Percentiles rank a stretch among this genome's conserved stretches.
These are phyloP conservation scores for Nemania serpens DNA, from an alignment of 2,329 filamentous ascomycete genomes.

Conservation along the genomic window DNA sequence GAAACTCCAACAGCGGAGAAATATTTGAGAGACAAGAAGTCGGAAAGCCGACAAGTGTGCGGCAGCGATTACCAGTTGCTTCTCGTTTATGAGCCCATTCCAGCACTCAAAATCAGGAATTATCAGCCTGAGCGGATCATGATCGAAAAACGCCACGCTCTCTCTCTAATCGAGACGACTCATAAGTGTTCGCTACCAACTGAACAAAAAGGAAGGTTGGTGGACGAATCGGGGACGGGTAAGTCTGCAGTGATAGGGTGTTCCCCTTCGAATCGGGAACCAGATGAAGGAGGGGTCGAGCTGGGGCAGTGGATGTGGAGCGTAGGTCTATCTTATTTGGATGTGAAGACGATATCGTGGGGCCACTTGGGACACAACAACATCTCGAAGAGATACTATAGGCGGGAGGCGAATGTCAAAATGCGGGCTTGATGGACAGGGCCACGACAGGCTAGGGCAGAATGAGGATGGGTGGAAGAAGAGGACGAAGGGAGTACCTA, in stretches of 20 bases:
- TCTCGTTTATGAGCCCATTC: constrained; percentile 28
- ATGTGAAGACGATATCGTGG: constrained; percentile 42
- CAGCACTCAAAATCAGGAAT: constrained; percentile 27
- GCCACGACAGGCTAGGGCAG: constrained; percentile 32
- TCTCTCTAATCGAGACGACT: constrained; percentile 34
- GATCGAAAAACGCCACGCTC: constrained; percentile 33
- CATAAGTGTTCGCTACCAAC: constrained; percentile 23
- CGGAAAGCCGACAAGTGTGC: constrained; percentile 12
- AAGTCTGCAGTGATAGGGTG: constrained; percentile 35
- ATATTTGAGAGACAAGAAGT: constrained; percentile 10
- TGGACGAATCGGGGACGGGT: constrained; percentile 36
- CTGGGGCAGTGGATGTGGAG: constrained; percentile 40
- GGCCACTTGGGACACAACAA: constrained; percentile 34
- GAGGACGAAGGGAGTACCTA: constrained; percentile 31
- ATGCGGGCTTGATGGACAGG: constrained; percentile 31
- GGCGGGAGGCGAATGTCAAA: constrained; percentile 42
- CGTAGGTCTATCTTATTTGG: constrained; percentile 41
- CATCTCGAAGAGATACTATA: constrained; percentile 34
- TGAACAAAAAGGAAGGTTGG: constrained; percentile 26
- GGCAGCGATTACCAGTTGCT: constrained; percentile 21
- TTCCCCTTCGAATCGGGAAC: constrained; percentile 32
- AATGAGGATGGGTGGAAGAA: constrained; percentile 36
- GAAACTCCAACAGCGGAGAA: constrained; percentile 28
- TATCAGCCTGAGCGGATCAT: constrained; percentile 28
- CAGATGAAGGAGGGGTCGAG: constrained; percentile 41